Evolutionary conservation across 2,329 filamentous ascomycete genomes (phyloP), one percentile per base, ranked within the genome.

Genomic region (Bipolaris bicolor): DNA sequence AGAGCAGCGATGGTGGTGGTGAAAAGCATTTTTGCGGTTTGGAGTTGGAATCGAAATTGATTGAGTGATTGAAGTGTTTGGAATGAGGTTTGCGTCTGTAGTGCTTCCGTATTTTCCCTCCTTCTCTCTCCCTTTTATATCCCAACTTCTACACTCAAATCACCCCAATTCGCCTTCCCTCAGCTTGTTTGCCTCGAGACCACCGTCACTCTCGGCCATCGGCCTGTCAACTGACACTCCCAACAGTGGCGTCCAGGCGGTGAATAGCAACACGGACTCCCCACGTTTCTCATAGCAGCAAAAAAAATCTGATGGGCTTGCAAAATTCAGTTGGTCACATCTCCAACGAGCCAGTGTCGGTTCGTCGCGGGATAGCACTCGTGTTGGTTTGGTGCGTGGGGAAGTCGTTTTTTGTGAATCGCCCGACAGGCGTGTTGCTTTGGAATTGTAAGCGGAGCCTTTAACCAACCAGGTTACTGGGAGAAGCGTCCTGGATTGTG

Each of bases 21-120:
- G 50, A 57, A 57, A 7, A 49, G 45, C 55, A 57, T 57, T n/a
- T 54, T 54, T 31, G 29, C 29, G 20, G 24, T 6, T 44, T 37
- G 29, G 6, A 26, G 31, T 6, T n/a, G 5, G 26, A 13, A 44
- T 34, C 20, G 40, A 24, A 15, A 26, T 44, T 22, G 13, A 26
- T 20, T 20, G 36, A 26, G 34, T 24, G 31, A 18, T 29, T 31
- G 20, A 39, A 48, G 41, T 31, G 33, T 31, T 20, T 39, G 44
- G 11, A 36, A n/a, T 39, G 6, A 34, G 13, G 13, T 31, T 16
- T 36, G 22, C 34, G 13, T 33, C 39, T 33, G 18, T 43, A 18
- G 29, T 44, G 13, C 7, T 44, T 4, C 9, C n/a, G 20, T 36
- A 1, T 5, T 20, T 5, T 36, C 9, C 11, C 3, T 18, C n/a